Conservation (phyloP, 2,329 filamentous ascomycete genomes). For the Colletotrichum aenigma region DNA sequence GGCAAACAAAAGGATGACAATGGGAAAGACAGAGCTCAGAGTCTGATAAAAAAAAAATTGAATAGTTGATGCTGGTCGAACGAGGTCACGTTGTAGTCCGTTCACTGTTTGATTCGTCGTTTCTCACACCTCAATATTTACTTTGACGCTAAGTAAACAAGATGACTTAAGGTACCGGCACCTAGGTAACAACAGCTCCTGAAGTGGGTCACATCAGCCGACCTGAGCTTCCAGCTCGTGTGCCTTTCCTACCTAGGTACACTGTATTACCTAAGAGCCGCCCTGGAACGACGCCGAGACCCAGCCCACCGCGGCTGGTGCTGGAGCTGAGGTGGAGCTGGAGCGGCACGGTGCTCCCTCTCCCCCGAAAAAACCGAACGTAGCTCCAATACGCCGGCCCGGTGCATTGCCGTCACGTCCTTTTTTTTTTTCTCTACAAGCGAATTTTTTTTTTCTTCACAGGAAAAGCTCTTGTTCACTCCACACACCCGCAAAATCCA, state of each 20-base stretch:
- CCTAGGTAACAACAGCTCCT: not conserved
- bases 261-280: not conserved
- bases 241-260: not conserved
- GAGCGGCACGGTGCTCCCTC: not conserved
- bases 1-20: not conserved
- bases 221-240: not conserved
- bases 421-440: conserved; percentile 5
- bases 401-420: conserved; percentile 19
- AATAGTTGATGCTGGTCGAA: not conserved
- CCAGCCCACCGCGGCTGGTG: not conserved
- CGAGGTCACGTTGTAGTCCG: not conserved
- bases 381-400: conserved; percentile 15
- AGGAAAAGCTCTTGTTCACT: not conserved
- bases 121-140: not conserved
- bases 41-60: not conserved
- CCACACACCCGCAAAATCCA: not conserved
- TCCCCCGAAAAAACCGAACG: conserved; percentile 2
- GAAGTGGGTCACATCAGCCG: not conserved
- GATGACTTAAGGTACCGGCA: not conserved
- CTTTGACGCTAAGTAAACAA: not conserved
- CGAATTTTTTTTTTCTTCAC: conserved; percentile 12
- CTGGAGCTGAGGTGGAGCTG: not conserved
- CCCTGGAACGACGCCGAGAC: not conserved
- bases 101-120: not conserved
- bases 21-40: not conserved